Base-by-base conservation (phyloP, 2,329 filamentous ascomycete species). In the Colletotrichum paranaense region DNA sequence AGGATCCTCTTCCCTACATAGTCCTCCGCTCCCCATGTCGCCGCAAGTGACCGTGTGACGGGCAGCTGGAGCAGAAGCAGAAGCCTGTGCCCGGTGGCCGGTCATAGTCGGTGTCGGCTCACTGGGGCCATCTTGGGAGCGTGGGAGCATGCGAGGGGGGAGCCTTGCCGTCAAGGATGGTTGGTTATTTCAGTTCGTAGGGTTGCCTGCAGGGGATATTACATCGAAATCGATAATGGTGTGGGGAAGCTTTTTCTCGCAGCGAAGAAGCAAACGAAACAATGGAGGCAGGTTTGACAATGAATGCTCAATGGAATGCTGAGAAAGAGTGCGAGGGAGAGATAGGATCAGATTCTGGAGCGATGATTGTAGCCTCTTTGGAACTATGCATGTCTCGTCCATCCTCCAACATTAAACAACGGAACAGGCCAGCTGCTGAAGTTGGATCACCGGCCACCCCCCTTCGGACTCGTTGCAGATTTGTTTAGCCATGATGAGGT, bases 151-250 rank as follows among this genome's bases (percentile, higher is more conserved):
- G 22, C 49, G 68, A 52, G 24, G 52, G 42, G 42, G 53, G 24
- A 11, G 16, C 35, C 52, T 67, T 30, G 68, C 26, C 42, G 38
- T 22, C 65, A 68, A 63, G 52, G 65, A 53, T 35, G 55, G 42
- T 58, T 30, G 69, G 53, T 55, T 53, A 69, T 73, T 52, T 57
- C 66, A 69, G 32, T 73, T 63, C 70, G 53, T 69, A 73, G 24
- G 70, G 70, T 69, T 69, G 42, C 42, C 60, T 58, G 24, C 70
- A 73, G 59, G 70, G 70, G 53, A 69, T 56, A 69, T 69, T 73
- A 69, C 66, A 73, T 73, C 70, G 70, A 65, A 73, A 73, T 73
- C 66, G 66, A 73, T 69, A 73, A 59, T 69, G 66, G 60, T 73
- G 70, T 73, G 66, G 70, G 70, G 70, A 73, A 69, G 58, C 58